Base-by-base conservation (phyloP, 116 monocot species). In the Papilionanthe hybrid region DNA sequence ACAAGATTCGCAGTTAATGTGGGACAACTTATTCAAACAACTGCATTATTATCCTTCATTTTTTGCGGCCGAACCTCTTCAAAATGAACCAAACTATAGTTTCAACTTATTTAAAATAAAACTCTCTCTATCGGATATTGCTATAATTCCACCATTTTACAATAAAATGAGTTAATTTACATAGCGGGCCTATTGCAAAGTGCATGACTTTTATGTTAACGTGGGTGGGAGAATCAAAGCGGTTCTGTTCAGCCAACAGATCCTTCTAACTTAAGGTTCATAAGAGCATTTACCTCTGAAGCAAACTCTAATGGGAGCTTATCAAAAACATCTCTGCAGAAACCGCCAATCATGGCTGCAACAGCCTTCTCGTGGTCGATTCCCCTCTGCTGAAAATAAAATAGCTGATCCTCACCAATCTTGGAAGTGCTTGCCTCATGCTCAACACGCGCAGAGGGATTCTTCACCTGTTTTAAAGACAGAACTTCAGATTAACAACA, bases 371-470 rank as follows among this genome's bases (percentile, higher is more conserved):
- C 97, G 28, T 97, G 89, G 76, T 91, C 92, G 25, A 97, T 92
- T 75, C 97, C 97, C 63, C 97, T 86, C 63, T 97, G 97, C 80
- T 94, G 97, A 76, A 97, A 97, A 78, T 97, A 97, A 80, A 97
- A 97, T 9, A 97, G 88, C 81, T 97, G 97, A 49, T 97, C 97
- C 79, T 97, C 97, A 1, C 97, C 94, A 22, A 97, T 92, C 81
- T 97, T 97, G 5, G 97, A 97, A 12, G 97, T 97, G 76, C 94
- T 97, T 28, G 94, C 97, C 83, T 97, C 97, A 12, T 97, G 97
- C 75, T 97, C 97, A 15, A 97, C 80, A 25, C 91, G 85, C 15
- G 94, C 86, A n/a, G 91, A 77, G 0, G 90, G 87, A 44, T 90
- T 91, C 81, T 90, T 91, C 48, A 88, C 94, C 92, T 94, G 87